Evolutionary conservation across 2,329 filamentous ascomycete species (phyloP).

Genomic region (Pseudohalonectria lignicola): DNA sequence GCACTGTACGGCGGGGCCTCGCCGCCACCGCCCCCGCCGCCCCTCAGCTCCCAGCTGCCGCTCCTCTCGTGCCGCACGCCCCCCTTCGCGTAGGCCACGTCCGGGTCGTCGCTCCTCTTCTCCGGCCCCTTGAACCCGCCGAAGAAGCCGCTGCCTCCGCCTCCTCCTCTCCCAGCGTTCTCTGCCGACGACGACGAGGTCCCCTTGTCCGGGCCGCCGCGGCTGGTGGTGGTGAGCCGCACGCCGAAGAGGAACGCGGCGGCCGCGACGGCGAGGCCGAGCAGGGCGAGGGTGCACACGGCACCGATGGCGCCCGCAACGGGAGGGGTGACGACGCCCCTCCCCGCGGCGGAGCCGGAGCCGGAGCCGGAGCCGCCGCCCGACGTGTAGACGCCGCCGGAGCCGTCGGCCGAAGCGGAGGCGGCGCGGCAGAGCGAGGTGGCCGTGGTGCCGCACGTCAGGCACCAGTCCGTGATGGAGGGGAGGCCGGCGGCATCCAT

Average conservation of each 20-base stretch:
- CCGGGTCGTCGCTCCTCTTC: conserved; percentile 31
- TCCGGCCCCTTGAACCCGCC: conserved; percentile 33
- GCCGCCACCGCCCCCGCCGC: conserved; percentile 10
- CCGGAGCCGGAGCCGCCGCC: conserved; percentile 1
- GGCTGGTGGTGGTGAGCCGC: conserved; percentile 16
- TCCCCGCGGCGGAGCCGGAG: not conserved
- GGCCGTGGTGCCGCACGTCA: conserved; percentile 23
- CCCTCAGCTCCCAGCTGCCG: conserved; percentile 37
- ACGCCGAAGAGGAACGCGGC: conserved; percentile 10
- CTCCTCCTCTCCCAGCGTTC: conserved; percentile 31
- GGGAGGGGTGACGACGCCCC: conserved; percentile 18
- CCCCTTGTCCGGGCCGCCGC: conserved; percentile 31
- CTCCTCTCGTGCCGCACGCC: conserved; percentile 27
- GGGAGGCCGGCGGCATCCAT: conserved; percentile 24
- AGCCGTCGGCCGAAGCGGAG: conserved; percentile 3
- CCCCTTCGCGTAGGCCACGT: conserved; percentile 25
- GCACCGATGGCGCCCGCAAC: conserved; percentile 37
- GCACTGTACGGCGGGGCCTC: conserved; percentile 6
- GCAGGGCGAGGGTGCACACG: conserved; percentile 22
- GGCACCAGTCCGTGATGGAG: conserved; percentile 29
- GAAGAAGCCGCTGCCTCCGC: conserved; percentile 19
- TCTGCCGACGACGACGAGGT: conserved; percentile 26
- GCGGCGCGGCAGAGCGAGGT: conserved; percentile 25
- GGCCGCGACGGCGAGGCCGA: conserved; percentile 13
- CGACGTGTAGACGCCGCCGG: not conserved